phyloP scores from a whole-genome alignment of 176 grass and related monocot species.

The Oryza coarctata region DNA sequence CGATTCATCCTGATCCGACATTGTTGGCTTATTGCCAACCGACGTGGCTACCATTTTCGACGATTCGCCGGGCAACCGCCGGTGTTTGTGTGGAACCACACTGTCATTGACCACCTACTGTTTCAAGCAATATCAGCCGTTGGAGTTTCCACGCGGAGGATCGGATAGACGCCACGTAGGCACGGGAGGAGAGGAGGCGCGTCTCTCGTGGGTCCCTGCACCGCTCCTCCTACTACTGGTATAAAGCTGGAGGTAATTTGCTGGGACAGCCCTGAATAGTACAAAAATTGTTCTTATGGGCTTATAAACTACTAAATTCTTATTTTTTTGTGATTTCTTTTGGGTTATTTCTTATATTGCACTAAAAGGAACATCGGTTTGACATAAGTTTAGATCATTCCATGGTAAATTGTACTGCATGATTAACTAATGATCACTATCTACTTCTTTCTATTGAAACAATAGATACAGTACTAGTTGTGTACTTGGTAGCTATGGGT shows the following conservation, averaged over 20 bases:
- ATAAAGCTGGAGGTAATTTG: conserved; percentile 8
- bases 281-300: not conserved
- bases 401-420: not conserved
- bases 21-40: not conserved
- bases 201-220: not conserved
- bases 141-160: not conserved
- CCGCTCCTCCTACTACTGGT: not conserved
- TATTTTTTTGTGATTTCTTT: too few species aligned
- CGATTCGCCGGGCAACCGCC: not conserved
- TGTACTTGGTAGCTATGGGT: too few species aligned
- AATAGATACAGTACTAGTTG: not conserved
- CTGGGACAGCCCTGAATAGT: not conserved
- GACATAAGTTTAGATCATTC: not conserved
- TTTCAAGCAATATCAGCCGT: not conserved
- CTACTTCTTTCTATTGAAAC: not conserved
- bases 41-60: not conserved
- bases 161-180: not conserved
- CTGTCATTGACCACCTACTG: not conserved
- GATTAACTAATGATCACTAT: not conserved
- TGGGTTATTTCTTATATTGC: not conserved
- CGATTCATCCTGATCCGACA: not conserved
- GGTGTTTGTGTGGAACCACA: not conserved
- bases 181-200: not conserved
- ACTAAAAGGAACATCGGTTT: conserved; percentile 21
- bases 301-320: not conserved